Conservation (phyloP, 441 rosid genomes). For the Populus trichocarpa region DNA sequence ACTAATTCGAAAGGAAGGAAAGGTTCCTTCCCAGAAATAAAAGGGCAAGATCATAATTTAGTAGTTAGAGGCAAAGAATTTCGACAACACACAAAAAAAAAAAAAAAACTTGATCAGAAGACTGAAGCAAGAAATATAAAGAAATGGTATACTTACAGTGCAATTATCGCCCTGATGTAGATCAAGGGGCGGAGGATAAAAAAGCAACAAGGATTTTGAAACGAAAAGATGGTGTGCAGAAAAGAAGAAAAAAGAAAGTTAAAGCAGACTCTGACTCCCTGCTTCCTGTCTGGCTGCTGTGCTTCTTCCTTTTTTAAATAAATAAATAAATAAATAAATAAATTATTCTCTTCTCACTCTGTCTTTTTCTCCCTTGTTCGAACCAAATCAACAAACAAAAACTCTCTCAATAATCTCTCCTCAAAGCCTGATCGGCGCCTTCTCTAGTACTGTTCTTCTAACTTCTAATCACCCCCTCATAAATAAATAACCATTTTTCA, state of each 20-base stretch:
- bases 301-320: neutral
- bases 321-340: no score
- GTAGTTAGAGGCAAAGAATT: no score
- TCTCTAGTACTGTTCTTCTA: neutral
- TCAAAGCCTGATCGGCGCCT: neutral
- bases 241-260: neutral
- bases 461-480: neutral
- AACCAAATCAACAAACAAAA: neutral
- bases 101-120: no score
- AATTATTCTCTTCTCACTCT: no score
- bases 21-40: no score
- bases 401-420: neutral
- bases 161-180: no score
- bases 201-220: neutral
- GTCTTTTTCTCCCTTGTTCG: neutral
- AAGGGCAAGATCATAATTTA: no score
- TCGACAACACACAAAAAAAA: no score
- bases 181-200: no score
- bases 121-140: no score
- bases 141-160: no score
- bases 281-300: constrained; percentile 1
- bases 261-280: neutral
- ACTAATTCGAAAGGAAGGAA: no score
- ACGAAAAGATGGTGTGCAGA: neutral
- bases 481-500: neutral